phyloP scores from a whole-genome alignment of 257 asterid species.

The Solanum clarkiae region DNA sequence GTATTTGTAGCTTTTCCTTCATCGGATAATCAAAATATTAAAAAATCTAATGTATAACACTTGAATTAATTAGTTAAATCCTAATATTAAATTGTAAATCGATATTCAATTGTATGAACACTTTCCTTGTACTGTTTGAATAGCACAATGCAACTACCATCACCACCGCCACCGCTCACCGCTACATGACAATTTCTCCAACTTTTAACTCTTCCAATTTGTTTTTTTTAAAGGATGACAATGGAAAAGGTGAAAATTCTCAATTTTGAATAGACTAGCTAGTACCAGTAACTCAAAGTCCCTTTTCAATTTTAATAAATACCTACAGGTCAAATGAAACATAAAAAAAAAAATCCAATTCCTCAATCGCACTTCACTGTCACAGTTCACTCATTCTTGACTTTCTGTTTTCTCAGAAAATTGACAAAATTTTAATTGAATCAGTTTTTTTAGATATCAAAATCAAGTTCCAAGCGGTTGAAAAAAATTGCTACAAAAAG shows the following conservation, averaged over 20 bases:
- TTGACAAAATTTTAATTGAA: not conserved
- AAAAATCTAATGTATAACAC: not conserved
- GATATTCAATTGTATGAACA: not conserved
- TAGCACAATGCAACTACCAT: not conserved
- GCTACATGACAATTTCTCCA: not conserved
- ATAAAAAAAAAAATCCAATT: no score
- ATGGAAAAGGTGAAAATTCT: not conserved
- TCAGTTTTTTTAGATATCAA: not conserved
- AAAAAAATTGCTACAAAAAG: not conserved
- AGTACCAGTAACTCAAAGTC: not conserved
- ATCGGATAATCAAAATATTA: not conserved
- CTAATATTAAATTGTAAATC: no score
- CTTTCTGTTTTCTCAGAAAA: not conserved
- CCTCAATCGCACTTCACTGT: not conserved
- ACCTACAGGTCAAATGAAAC: no score
- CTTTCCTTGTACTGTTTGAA: not conserved
- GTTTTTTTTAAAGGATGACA: not conserved
- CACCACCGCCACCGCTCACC: not conserved
- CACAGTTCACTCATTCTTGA: not conserved
- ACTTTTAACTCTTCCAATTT: no score
- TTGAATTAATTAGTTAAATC: not conserved
- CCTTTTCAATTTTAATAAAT: not conserved
- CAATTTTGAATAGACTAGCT: not conserved
- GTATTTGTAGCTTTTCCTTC: slow-evolving; percentile 5
- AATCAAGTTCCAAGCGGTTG: not conserved